phyloP scores from a whole-genome alignment of 2,329 filamentous ascomycete species.

The Aspergillus udagawae region DNA sequence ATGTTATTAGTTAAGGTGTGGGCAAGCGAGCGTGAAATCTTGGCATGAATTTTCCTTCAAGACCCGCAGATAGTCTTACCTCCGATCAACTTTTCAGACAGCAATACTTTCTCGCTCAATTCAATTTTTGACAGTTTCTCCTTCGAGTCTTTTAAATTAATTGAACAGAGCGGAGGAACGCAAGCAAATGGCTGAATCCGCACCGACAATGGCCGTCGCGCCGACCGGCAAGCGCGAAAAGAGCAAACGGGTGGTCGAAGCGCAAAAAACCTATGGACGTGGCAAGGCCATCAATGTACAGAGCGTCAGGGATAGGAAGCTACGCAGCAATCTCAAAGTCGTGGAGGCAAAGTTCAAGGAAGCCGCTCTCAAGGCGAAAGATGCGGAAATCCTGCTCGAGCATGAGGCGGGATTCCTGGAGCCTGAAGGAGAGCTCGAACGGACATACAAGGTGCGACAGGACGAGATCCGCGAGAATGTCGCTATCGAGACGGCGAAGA shows the following conservation, averaged over 20 bases:
- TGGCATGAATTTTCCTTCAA: conserved; percentile 35
- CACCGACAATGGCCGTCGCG: conserved; percentile 26
- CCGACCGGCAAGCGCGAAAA: conserved; percentile 35
- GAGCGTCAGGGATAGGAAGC: conserved; percentile 80
- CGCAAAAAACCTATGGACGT: conserved; percentile 76
- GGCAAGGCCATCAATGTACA: conserved; percentile 71
- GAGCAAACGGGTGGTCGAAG: conserved; percentile 43
- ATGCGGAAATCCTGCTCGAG: conserved; percentile 91
- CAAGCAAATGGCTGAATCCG: conserved; percentile 26
- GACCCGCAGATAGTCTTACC: conserved; percentile 9
- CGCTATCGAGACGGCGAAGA: conserved; percentile 80
- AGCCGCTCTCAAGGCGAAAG: conserved; percentile 79
- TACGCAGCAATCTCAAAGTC: conserved; percentile 71
- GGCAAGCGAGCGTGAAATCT: conserved; percentile 35
- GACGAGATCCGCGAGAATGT: conserved; percentile 74
- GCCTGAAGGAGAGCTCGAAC: conserved; percentile 80
- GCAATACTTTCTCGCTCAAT: too few relatives aligned
- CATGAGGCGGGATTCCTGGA: conserved; percentile 82
- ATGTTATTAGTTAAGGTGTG: conserved; percentile 25
- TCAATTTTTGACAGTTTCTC: too few relatives aligned
- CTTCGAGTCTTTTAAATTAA: too few relatives aligned
- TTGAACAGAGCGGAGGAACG: not conserved
- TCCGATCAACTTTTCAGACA: not conserved
- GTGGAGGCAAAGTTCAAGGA: conserved; percentile 80
- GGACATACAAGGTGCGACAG: conserved; percentile 89